These are phyloP conservation scores for Botrytis fabae DNA, from an alignment of 2,329 filamentous ascomycete species.

Conservation along the genomic window DNA sequence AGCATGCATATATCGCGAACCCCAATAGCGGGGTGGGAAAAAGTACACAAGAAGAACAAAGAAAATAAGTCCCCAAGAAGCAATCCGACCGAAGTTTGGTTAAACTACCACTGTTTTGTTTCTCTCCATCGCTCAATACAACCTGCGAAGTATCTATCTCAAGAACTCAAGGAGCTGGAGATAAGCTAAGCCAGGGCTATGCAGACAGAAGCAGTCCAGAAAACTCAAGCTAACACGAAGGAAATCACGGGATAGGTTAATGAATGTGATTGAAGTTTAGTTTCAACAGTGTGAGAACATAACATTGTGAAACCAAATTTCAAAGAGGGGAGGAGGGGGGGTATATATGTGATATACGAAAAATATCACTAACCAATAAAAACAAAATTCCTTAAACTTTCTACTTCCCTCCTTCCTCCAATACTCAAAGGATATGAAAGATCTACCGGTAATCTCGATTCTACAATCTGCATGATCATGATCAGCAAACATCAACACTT, in stretches of 20 bases:
- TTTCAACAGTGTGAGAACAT: not conserved
- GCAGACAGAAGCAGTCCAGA: too few relatives aligned
- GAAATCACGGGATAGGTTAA: not conserved
- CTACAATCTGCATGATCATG: too few relatives aligned
- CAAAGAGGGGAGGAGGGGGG: not conserved
- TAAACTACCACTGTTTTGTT: too few relatives aligned
- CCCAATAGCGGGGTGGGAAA: not conserved
- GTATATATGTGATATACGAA: not conserved
- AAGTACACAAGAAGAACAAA: not conserved
- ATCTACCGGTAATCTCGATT: too few relatives aligned
- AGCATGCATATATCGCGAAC: not conserved
- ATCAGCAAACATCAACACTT: too few relatives aligned
- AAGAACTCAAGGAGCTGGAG: too few relatives aligned
- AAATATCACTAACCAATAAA: fast-evolving
- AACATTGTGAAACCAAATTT: not conserved
- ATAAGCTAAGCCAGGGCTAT: not conserved
- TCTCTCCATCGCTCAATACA: too few relatives aligned
- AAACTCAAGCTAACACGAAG: too few relatives aligned
- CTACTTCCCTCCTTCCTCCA: not conserved
- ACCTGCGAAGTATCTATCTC: not conserved
- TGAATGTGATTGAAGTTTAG: not conserved
- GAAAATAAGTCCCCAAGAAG: not conserved
- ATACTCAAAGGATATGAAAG: too few relatives aligned
- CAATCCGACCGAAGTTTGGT: not conserved
- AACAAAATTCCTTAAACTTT: not conserved